Conservation (phyloP, 2,329 filamentous ascomycete genomes). For the Epichloe elymi region DNA sequence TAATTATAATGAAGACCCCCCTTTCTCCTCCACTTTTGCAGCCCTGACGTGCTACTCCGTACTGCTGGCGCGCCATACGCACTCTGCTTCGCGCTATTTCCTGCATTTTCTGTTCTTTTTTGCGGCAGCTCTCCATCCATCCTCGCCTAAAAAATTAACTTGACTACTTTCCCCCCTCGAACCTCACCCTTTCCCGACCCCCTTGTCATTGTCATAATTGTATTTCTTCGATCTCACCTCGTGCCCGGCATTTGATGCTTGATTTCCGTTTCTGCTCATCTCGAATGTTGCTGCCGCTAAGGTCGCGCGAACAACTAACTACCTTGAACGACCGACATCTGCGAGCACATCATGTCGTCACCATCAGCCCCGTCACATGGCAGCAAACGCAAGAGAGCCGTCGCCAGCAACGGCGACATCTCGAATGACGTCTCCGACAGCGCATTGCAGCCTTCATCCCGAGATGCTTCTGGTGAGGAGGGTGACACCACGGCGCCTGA, state of each 20-base stretch:
- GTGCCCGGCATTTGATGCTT: neutral
- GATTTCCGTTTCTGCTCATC: neutral
- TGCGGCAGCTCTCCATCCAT: neutral
- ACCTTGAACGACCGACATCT: neutral
- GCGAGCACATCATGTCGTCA: conserved; percentile 39
- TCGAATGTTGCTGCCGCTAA: neutral
- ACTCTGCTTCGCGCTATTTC: neutral
- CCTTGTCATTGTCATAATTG: neutral
- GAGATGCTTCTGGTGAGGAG: conserved; percentile 75
- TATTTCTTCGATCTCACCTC: neutral
- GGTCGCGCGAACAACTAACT: conserved; percentile 1
- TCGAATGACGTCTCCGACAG: conserved; percentile 35
- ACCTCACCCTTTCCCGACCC: conserved; percentile 1
- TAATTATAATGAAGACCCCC: neutral
- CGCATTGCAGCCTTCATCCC: conserved; percentile 54
- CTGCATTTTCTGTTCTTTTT: neutral
- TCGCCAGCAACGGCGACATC: conserved; percentile 35
- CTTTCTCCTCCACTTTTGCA: neutral
- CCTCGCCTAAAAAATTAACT: neutral
- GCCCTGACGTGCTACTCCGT: neutral
- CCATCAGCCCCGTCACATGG: conserved; percentile 38
- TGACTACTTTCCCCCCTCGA: neutral
- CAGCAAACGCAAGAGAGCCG: conserved; percentile 71
- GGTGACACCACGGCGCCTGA: conserved; percentile 59
- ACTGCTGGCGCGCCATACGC: neutral